A percentile compares a stretch with the other conserved stretches of the same genome.
phyloP scores from a whole-genome alignment of 768 basidiomycete species.

The Infundibulicybe gibba region DNA sequence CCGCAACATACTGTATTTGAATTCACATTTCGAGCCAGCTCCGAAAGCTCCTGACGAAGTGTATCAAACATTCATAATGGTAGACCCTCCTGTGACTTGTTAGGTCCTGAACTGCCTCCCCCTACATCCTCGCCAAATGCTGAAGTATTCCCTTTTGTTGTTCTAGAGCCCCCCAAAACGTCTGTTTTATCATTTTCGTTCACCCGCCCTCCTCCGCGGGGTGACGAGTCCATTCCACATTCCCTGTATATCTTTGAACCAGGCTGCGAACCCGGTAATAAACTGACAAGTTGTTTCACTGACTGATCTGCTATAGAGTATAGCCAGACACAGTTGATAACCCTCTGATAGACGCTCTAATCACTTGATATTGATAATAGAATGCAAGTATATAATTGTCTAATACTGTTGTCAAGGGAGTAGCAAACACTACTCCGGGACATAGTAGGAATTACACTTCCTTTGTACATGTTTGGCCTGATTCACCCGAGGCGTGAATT shows the following conservation, averaged over 20 bases:
- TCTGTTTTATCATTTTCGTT: constrained; percentile 25
- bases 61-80: background rate
- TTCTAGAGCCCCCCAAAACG: constrained; percentile 20
- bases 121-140: constrained; percentile 10
- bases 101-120: constrained; percentile 2
- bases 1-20: constrained; percentile 22
- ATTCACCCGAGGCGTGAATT: too few relatives aligned
- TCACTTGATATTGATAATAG: too few relatives aligned
- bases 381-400: too few relatives aligned
- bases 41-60: background rate
- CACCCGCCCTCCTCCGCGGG: constrained; percentile 5
- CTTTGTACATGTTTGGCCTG: too few relatives aligned
- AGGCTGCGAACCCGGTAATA: constrained; percentile 2
- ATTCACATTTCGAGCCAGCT: constrained; percentile 30
- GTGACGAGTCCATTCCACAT: constrained; percentile 13
- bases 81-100: background rate
- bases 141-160: constrained; percentile 24
- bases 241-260: constrained; percentile 11
- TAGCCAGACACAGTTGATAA: too few relatives aligned
- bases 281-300: too few relatives aligned
- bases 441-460: too few relatives aligned
- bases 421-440: too few relatives aligned
- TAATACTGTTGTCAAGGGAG: too few relatives aligned
- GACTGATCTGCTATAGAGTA: too few relatives aligned
- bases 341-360: too few relatives aligned